Conservation (phyloP, 2,329 filamentous ascomycete genomes). For the Fusarium sacchari region DNA sequence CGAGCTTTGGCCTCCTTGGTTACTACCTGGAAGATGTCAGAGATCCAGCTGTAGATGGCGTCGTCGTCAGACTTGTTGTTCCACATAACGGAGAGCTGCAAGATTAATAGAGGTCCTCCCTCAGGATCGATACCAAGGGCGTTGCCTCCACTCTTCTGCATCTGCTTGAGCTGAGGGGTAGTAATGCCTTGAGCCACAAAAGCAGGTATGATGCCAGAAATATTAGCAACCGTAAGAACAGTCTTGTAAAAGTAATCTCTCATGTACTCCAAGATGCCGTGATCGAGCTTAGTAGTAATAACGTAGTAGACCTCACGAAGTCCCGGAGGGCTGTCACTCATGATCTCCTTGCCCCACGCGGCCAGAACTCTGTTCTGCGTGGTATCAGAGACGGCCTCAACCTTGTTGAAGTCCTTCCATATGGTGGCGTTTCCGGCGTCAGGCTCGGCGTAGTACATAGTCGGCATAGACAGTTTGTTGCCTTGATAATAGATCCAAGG, state of each 20-base stretch:
- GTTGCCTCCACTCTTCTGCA: slow-evolving; percentile 49
- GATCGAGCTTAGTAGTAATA: slow-evolving; percentile 19
- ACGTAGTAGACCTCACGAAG: slow-evolving; percentile 15
- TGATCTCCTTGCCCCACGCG: background rate
- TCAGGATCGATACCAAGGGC: slow-evolving; percentile 42
- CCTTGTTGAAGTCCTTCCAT: slow-evolving; percentile 49
- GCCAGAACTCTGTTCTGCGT: background rate
- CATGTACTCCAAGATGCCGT: background rate
- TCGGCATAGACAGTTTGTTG: slow-evolving; percentile 21
- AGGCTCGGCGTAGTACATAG: slow-evolving; percentile 52
- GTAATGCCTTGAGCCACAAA: slow-evolving; percentile 55
- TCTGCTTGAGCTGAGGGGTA: slow-evolving; percentile 47
- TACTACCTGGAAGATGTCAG: background rate
- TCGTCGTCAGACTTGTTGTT: slow-evolving; percentile 47
- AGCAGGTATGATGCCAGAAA: slow-evolving; percentile 41
- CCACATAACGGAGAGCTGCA: slow-evolving; percentile 3
- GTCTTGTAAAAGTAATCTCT: slow-evolving; percentile 33
- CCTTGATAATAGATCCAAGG: background rate
- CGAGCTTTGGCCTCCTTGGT: slow-evolving; percentile 2
- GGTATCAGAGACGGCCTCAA: slow-evolving; percentile 34
- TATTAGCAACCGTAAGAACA: slow-evolving; percentile 31
- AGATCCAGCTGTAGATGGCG: slow-evolving; percentile 33
- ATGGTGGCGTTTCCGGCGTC: slow-evolving; percentile 47
- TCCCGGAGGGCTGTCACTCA: slow-evolving; percentile 3
- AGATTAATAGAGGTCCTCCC: slow-evolving; percentile 40